A percentile compares a stretch with the other conserved stretches of the same genome.
phyloP scores from a whole-genome alignment of 768 basidiomycete genomes.

The Tulasnella sp. region DNA sequence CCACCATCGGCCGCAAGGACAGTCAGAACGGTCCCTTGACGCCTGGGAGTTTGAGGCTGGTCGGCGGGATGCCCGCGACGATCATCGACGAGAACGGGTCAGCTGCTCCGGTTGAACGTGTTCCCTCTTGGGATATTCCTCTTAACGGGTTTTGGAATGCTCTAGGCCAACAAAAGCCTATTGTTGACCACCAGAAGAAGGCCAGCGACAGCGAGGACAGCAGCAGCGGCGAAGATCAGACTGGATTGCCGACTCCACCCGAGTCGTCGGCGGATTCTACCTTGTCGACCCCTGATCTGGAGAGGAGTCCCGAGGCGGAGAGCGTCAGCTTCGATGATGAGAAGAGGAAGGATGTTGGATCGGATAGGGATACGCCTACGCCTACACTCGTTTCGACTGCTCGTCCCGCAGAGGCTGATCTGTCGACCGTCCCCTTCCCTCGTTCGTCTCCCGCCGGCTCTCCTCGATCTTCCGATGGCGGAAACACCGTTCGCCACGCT shows the following conservation, averaged over 20 bases:
- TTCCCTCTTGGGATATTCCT: slow-evolving; percentile 13
- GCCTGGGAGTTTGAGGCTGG: slow-evolving; percentile 27
- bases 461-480: background rate
- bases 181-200: background rate
- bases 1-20: slow-evolving; percentile 10
- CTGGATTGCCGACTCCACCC: slow-evolving; percentile 13
- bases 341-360: background rate
- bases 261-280: slow-evolving; percentile 27
- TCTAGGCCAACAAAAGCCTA: slow-evolving; percentile 12
- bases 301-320: slow-evolving; percentile 28
- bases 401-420: background rate
- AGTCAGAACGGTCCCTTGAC: slow-evolving; percentile 20
- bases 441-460: background rate
- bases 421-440: slow-evolving; percentile 11
- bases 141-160: slow-evolving; percentile 15
- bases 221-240: background rate
- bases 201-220: background rate
- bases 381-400: slow-evolving; percentile 10
- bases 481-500: slow-evolving; percentile 13
- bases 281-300: slow-evolving; percentile 26
- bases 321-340: slow-evolving; percentile 23
- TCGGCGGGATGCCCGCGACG: slow-evolving; percentile 35
- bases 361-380: slow-evolving; percentile 24
- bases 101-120: slow-evolving; percentile 3
- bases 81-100: slow-evolving; percentile 29